These are phyloP conservation scores for Curvularia spicifera DNA, from an alignment of 2,329 filamentous ascomycete species.

Conservation along the genomic window DNA sequence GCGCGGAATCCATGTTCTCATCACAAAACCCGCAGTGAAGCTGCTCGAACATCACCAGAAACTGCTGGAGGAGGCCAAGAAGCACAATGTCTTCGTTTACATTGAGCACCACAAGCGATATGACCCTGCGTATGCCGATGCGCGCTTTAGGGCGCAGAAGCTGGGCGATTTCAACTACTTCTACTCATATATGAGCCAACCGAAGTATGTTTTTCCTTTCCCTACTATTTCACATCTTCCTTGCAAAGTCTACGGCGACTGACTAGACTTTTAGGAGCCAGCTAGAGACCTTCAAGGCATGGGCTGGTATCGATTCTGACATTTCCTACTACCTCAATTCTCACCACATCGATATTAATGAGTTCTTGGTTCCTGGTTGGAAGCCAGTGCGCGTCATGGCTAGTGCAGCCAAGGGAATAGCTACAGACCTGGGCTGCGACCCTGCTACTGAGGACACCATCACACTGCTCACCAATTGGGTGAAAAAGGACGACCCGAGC, in stretches of 20 bases:
- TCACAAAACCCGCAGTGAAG: constrained; percentile 94
- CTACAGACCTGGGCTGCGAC: constrained; percentile 78
- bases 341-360: constrained; percentile 91
- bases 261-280: constrained; percentile 85
- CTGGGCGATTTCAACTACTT: constrained; percentile 98
- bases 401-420: constrained; percentile 78
- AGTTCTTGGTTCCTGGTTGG: constrained; percentile 87
- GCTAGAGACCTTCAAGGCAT: constrained; percentile 92
- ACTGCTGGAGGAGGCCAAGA: constrained; percentile 73
- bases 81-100: constrained; percentile 85
- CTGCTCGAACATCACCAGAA: constrained; percentile 78
- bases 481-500: constrained; percentile 69
- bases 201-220: constrained; percentile 53
- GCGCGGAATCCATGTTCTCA: constrained; percentile 84
- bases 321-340: constrained; percentile 97
- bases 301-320: constrained; percentile 90
- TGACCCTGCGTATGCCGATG: constrained; percentile 91
- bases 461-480: constrained; percentile 87
- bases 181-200: constrained; percentile 93
- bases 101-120: constrained; percentile 97
- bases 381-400: constrained; percentile 80
- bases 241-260: constrained; percentile 49
- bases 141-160: constrained; percentile 73
- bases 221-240: not conserved
- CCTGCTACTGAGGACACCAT: constrained; percentile 90